A percentile compares a stretch with the other conserved stretches of the same genome.
These are phyloP conservation scores for Irpex sp. DNA, from an alignment of 1,284 basidiomycete species.

Conservation along the genomic window DNA sequence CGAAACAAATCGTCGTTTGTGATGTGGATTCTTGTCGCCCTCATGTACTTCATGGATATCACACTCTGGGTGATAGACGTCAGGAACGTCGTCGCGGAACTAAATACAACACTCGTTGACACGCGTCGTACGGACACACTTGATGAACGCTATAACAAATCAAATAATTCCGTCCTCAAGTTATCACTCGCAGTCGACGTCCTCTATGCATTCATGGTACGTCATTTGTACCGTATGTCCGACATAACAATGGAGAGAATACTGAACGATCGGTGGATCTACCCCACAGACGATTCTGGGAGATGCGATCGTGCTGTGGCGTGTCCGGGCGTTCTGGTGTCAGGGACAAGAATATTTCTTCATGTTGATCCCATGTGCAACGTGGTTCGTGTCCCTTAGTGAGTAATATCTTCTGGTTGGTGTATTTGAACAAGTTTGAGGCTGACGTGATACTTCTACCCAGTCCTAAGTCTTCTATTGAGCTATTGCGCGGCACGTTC, in stretches of 20 bases:
- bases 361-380: slow-evolving; percentile 16
- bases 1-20: slow-evolving; percentile 9
- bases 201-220: slow-evolving; percentile 23
- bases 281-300: slow-evolving; percentile 18
- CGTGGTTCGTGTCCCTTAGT: slow-evolving; percentile 20
- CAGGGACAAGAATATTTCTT: slow-evolving; percentile 13
- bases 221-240: background rate
- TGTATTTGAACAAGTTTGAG: background rate
- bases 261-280: background rate
- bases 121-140: slow-evolving; percentile 7
- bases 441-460: background rate
- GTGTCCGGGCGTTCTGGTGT: slow-evolving; percentile 23
- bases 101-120: slow-evolving; percentile 14
- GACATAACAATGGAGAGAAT: background rate
- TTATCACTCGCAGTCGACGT: slow-evolving; percentile 14
- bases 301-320: slow-evolving; percentile 17
- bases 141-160: slow-evolving; percentile 10
- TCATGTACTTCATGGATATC: slow-evolving; percentile 20
- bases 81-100: slow-evolving; percentile 17
- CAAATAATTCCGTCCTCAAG: background rate
- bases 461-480: slow-evolving; percentile 18
- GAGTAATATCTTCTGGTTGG: background rate
- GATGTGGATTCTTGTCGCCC: slow-evolving; percentile 14
- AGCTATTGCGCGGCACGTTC: slow-evolving; percentile 19
- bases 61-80: slow-evolving; percentile 25